Evolutionary conservation across 2,329 filamentous ascomycete genomes (phyloP).

Genomic region (Colletotrichum spinosum): DNA sequence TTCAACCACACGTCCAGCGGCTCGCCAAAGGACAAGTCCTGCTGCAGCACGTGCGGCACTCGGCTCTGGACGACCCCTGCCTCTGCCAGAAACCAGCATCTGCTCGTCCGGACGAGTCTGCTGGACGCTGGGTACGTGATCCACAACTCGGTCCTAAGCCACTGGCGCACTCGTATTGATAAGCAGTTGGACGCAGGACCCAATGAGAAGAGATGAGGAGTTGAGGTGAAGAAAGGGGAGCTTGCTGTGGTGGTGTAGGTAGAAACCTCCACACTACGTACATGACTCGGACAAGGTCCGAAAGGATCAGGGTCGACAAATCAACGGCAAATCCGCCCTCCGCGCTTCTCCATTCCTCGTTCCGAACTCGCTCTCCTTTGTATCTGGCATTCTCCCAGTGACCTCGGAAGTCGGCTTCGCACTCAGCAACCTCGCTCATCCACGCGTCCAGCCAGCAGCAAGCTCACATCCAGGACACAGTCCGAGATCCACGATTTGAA

Average conservation of each 20-base stretch:
- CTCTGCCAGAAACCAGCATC: slow-evolving; percentile 41
- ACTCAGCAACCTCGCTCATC: slow-evolving; percentile 8
- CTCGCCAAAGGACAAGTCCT: slow-evolving; percentile 41
- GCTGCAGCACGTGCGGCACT: slow-evolving; percentile 43
- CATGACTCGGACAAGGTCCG: slow-evolving; percentile 20
- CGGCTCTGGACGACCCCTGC: slow-evolving; percentile 44
- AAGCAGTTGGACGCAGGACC: slow-evolving; percentile 35
- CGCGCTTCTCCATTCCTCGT: slow-evolving; percentile 1
- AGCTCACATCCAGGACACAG: neutral
- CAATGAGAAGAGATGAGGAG: slow-evolving; percentile 45
- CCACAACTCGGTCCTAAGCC: neutral
- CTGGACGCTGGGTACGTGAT: slow-evolving; percentile 41
- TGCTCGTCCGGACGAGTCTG: slow-evolving; percentile 42
- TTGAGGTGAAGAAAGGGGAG: slow-evolving; percentile 23
- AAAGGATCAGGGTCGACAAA: slow-evolving; percentile 5
- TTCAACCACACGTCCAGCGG: slow-evolving; percentile 43
- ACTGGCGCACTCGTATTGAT: slow-evolving; percentile 26
- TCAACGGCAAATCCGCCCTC: slow-evolving; percentile 23
- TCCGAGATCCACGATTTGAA: slow-evolving; percentile 27
- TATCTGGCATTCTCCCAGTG: slow-evolving; percentile 3
- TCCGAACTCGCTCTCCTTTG: neutral
- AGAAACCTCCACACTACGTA: neutral
- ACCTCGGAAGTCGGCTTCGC: slow-evolving; percentile 28
- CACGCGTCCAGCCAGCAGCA: slow-evolving; percentile 13
- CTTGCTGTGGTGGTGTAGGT: neutral